Base-by-base conservation (phyloP, 1,139 yeast genomes). In the Geotrichum siamense region DNA sequence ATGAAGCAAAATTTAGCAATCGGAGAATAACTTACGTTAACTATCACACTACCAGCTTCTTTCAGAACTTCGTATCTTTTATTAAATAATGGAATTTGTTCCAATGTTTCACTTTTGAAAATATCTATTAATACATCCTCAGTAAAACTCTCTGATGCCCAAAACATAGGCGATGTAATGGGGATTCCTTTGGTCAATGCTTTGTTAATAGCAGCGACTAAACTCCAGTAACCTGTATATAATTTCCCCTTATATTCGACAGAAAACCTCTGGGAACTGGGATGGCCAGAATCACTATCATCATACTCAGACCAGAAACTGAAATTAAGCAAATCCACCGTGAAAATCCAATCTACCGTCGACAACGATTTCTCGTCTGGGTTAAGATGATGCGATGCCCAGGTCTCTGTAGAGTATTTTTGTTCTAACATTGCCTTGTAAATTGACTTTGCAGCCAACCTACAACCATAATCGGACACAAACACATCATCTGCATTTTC, bases 191-290 rank as follows among this genome's bases (percentile, higher is more conserved):
- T 57, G 16, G 61, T 67, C 21, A 69, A 49, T 0, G 72, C 72
- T 17, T 67, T 51, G 51, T 69, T 65, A 22, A 68, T 56, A 5
- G 70, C 69, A 0, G 72, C 72, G 9, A 59, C 64, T 28, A 68
- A 52, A 43, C 71, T 65, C 72, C 72, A 68, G 52, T 69, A 68
- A 6, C 72, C 72, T 0, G 73, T 69, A 52, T 67, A 69, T 17
- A 29, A 28, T 22, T 50, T 39, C 8, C 60, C 67, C 2, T 60
- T 50, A 49, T 63, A 68, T 10, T 50, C 52, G 6, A 68, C 67
- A 2, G 68, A 49, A 49, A 49, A 69, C 19, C 70, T 50, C 38
- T 58, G 54, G 2, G 60, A 48, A 12, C 51, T 52, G 2, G 64
- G 52, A 12, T 47, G 43, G 1, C 68, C 68, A 4, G 63, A 53